These are phyloP conservation scores for Fusarium sp. DNA, from an alignment of 2,329 filamentous ascomycete species.

Conservation along the genomic window DNA sequence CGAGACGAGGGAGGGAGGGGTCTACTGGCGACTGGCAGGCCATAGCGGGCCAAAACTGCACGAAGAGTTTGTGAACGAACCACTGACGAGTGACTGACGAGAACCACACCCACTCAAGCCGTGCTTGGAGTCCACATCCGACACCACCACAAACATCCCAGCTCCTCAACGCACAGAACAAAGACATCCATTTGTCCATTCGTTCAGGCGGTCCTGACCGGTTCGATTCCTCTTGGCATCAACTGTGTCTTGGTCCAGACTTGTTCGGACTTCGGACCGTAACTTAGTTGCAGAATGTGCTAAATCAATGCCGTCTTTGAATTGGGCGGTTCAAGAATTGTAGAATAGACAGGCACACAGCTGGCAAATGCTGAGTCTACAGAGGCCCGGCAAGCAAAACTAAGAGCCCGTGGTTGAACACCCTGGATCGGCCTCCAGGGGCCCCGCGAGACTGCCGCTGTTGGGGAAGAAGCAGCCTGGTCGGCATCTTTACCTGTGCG, in stretches of 20 bases:
- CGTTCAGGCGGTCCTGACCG: slow-evolving; percentile 26
- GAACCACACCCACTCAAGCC: slow-evolving; percentile 41
- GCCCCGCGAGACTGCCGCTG: slow-evolving; percentile 38
- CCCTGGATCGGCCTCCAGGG: slow-evolving; percentile 28
- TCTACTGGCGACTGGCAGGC: slow-evolving; percentile 34
- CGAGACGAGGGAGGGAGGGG: slow-evolving; percentile 43
- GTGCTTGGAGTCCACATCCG: slow-evolving; percentile 39
- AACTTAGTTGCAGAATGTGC: slow-evolving; percentile 23
- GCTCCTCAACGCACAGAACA: slow-evolving; percentile 38
- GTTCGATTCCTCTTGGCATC: slow-evolving; percentile 31
- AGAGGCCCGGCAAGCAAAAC: not conserved
- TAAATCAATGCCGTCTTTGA: slow-evolving; percentile 24
- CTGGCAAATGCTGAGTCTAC: slow-evolving; percentile 5
- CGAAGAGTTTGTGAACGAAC: slow-evolving; percentile 38
- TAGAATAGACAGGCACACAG: slow-evolving; percentile 11
- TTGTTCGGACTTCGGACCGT: slow-evolving; percentile 33
- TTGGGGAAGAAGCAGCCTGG: slow-evolving; percentile 19
- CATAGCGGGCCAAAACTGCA: slow-evolving; percentile 40
- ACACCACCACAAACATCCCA: slow-evolving; percentile 46
- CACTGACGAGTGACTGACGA: slow-evolving; percentile 39
- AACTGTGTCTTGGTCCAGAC: slow-evolving; percentile 28
- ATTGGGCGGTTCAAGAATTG: slow-evolving; percentile 3
- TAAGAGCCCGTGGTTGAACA: slow-evolving; percentile 23
- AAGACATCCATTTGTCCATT: slow-evolving; percentile 42
- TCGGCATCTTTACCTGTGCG: slow-evolving; percentile 16